phyloP scores from a whole-genome alignment of 768 basidiomycete genomes.

The Chalciporus piperatus region DNA sequence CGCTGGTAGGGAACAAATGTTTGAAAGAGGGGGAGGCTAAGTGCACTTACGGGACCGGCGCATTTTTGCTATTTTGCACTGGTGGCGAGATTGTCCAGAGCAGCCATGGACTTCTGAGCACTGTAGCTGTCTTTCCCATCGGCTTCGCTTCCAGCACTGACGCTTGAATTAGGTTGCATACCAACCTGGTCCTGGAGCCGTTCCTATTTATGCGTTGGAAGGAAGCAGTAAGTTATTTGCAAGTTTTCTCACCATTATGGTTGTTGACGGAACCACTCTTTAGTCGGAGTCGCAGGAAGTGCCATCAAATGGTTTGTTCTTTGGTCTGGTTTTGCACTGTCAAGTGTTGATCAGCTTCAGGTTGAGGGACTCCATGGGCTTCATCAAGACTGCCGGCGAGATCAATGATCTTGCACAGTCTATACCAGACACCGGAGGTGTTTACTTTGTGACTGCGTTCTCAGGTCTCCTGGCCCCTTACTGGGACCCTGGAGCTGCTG shows the following conservation, averaged over 20 bases:
- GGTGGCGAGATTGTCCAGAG: slow-evolving; percentile 85
- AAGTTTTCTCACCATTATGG: background rate
- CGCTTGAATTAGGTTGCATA: slow-evolving; percentile 67
- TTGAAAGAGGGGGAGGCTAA: slow-evolving; percentile 89
- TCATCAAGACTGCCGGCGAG: slow-evolving; percentile 78
- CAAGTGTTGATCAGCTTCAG: slow-evolving; percentile 27
- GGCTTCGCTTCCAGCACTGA: background rate
- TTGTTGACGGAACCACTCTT: background rate
- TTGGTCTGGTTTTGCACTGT: background rate
- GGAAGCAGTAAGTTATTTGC: slow-evolving; percentile 72
- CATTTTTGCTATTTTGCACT: slow-evolving; percentile 94
- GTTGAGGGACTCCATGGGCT: slow-evolving; percentile 85
- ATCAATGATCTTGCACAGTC: slow-evolving; percentile 82
- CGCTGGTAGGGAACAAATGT: slow-evolving; percentile 95
- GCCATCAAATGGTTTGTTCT: slow-evolving; percentile 80
- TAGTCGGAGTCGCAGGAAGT: slow-evolving; percentile 92
- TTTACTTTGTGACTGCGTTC: slow-evolving; percentile 97
- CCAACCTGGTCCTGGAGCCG: slow-evolving; percentile 73
- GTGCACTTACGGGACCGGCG: slow-evolving; percentile 97
- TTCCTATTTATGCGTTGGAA: slow-evolving; percentile 91
- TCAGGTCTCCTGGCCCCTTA: slow-evolving; percentile 94
- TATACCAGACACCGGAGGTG: slow-evolving; percentile 77
- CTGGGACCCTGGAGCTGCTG: slow-evolving; percentile 93
- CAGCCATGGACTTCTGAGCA: slow-evolving; percentile 83
- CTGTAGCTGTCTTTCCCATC: slow-evolving; percentile 44